phyloP scores from a whole-genome alignment of 2,329 filamentous ascomycete species.

The Aspergillus ustus region DNA sequence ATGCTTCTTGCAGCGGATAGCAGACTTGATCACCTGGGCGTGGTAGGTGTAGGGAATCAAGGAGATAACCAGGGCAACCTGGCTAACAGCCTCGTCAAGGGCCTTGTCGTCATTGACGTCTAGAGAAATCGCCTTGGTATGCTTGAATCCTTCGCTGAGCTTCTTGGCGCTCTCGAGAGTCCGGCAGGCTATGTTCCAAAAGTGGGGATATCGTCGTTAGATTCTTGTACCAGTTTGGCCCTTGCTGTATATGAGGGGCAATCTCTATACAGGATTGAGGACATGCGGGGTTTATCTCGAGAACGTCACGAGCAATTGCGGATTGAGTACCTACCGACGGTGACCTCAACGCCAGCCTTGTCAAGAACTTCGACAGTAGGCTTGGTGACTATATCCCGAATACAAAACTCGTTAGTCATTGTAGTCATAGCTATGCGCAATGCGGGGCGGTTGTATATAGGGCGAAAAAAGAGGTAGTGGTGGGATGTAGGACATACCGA shows the following conservation, averaged over 20 bases:
- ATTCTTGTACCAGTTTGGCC: not conserved
- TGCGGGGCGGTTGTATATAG: constrained; percentile 21
- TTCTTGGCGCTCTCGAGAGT: constrained; percentile 77
- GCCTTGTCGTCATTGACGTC: constrained; percentile 78
- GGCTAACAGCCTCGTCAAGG: constrained; percentile 77
- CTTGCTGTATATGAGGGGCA: not conserved
- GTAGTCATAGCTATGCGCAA: constrained; percentile 10
- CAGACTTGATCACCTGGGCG: constrained; percentile 86
- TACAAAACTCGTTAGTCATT: constrained; percentile 13
- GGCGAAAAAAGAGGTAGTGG: not conserved
- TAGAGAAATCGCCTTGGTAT: constrained; percentile 77
- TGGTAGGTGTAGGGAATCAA: constrained; percentile 94
- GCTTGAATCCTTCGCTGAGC: constrained; percentile 72
- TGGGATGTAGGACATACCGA: constrained; percentile 33
- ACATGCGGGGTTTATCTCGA: not conserved
- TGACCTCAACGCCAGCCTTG: constrained; percentile 65
- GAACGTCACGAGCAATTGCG: not conserved
- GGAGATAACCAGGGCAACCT: constrained; percentile 78
- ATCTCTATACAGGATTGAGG: not conserved
- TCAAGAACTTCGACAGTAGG: constrained; percentile 68
- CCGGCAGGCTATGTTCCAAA: constrained; percentile 69
- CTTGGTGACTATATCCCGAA: constrained; percentile 56
- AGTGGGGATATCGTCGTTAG: constrained; percentile 4
- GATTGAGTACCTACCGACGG: constrained; percentile 61
- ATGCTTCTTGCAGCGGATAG: constrained; percentile 91